Conservation (phyloP, 108 stramenopile species). For the Aurantiochytrium sp. region DNA sequence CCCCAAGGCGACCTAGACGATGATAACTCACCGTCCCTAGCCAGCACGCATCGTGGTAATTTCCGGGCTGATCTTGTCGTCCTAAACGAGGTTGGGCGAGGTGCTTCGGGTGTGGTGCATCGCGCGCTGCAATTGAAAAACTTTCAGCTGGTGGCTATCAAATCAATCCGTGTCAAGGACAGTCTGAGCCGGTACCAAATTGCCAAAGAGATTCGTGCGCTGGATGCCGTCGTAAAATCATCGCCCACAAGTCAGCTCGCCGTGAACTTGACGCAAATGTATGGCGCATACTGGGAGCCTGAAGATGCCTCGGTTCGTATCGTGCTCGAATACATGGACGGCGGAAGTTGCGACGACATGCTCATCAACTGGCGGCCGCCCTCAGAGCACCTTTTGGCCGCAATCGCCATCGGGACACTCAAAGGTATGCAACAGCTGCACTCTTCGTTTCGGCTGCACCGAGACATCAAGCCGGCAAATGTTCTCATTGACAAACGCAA, state of each 20-base stretch:
- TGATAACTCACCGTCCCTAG: not conserved
- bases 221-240: constrained; percentile 19
- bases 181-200: constrained; percentile 43
- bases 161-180: constrained; percentile 47
- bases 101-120: constrained; percentile 48
- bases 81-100: constrained; percentile 47
- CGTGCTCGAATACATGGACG: constrained; percentile 32
- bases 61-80: constrained; percentile 35
- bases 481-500: constrained; percentile 36
- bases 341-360: constrained; percentile 28
- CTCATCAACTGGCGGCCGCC: constrained; percentile 16
- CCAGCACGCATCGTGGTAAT: not conserved
- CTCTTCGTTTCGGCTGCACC: constrained; percentile 30
- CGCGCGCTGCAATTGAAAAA: constrained; percentile 54
- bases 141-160: constrained; percentile 56
- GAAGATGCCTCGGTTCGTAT: constrained; percentile 8
- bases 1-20: not conserved
- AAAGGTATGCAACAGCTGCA: constrained; percentile 39
- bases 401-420: constrained; percentile 29
- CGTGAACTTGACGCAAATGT: constrained; percentile 34
- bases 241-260: not conserved
- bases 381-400: constrained; percentile 28
- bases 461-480: constrained; percentile 27
- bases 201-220: constrained; percentile 41
- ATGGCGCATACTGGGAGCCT: not conserved